Conservation (phyloP, 345 rosid species). For the Geranium rotundifolium region DNA sequence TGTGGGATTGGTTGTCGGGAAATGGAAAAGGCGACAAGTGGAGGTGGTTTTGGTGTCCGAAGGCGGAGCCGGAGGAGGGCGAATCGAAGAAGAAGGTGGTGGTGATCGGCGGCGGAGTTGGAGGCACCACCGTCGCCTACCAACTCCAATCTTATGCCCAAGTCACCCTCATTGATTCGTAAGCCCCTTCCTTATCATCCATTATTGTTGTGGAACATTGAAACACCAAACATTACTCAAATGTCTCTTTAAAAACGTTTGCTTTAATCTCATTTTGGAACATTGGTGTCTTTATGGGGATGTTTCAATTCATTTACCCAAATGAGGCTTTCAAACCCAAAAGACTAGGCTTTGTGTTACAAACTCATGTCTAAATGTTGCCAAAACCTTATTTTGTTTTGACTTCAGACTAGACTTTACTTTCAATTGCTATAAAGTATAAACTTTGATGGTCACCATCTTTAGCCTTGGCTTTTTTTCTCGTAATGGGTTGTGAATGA, state of each 20-base stretch:
- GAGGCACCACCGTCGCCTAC: constrained; percentile 25
- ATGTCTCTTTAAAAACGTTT: background rate
- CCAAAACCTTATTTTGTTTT: too few species aligned
- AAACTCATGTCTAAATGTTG: too few species aligned
- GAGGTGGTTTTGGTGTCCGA: background rate
- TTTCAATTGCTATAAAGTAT: too few species aligned
- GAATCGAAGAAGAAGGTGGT: constrained; percentile 18
- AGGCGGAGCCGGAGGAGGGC: background rate
- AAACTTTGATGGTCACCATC: too few species aligned
- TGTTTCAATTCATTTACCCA: background rate
- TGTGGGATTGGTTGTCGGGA: constrained; percentile 2
- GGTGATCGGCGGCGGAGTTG: constrained; percentile 36
- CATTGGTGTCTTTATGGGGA: background rate
- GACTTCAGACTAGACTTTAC: too few species aligned
- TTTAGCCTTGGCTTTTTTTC: too few species aligned
- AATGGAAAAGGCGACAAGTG: background rate
- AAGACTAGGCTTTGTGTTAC: too few species aligned
- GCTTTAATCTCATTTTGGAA: background rate
- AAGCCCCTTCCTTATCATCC: background rate
- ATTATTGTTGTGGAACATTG: background rate
- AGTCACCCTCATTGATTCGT: constrained; percentile 36
- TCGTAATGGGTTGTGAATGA: too few species aligned
- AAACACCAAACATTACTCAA: background rate
- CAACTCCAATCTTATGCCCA: constrained; percentile 29
- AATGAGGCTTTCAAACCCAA: too few species aligned